phyloP scores from a whole-genome alignment of 176 grass and related monocot genomes.

The Zea luxurians region DNA sequence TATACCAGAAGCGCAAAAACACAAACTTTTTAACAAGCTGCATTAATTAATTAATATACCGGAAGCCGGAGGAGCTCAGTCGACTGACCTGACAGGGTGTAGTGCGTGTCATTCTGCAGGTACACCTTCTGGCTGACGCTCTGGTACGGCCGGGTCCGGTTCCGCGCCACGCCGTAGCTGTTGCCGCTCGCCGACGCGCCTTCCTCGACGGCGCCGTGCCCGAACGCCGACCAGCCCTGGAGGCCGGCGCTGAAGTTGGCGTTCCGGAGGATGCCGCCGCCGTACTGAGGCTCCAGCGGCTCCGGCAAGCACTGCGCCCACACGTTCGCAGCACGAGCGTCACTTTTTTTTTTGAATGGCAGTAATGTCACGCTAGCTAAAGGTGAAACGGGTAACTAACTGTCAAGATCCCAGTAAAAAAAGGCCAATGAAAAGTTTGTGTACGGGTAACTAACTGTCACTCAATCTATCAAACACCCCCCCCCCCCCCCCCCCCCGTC shows the following conservation, averaged over 20 bases:
- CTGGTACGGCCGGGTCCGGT: constrained; percentile 53
- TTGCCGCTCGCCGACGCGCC: constrained; percentile 56
- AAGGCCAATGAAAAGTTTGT: constrained; percentile 36
- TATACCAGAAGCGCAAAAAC: too few relatives aligned
- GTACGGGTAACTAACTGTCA: constrained; percentile 35
- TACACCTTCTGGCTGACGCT: constrained; percentile 80
- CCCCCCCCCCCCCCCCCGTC: too few relatives aligned
- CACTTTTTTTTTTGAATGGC: too few relatives aligned
- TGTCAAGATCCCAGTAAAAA: constrained; percentile 45
- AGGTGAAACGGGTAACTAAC: not conserved
- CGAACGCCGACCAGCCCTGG: constrained; percentile 62
- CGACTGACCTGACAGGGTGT: constrained; percentile 70
- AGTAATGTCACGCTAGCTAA: not conserved
- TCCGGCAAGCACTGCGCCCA: constrained; percentile 70
- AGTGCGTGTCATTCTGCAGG: constrained; percentile 67
- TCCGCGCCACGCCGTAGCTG: constrained; percentile 41
- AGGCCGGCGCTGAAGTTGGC: constrained; percentile 58
- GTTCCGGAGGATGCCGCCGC: constrained; percentile 83
- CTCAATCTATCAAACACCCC: too few relatives aligned
- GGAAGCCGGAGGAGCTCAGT: not conserved
- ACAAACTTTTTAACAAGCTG: too few relatives aligned
- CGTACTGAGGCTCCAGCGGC: constrained; percentile 63
- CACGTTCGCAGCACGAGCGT: not conserved
- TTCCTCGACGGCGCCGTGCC: constrained; percentile 37
- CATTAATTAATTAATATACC: not conserved